These are phyloP conservation scores for Rhizophora apiculata DNA, from an alignment of 345 rosid species.

Conservation along the genomic window DNA sequence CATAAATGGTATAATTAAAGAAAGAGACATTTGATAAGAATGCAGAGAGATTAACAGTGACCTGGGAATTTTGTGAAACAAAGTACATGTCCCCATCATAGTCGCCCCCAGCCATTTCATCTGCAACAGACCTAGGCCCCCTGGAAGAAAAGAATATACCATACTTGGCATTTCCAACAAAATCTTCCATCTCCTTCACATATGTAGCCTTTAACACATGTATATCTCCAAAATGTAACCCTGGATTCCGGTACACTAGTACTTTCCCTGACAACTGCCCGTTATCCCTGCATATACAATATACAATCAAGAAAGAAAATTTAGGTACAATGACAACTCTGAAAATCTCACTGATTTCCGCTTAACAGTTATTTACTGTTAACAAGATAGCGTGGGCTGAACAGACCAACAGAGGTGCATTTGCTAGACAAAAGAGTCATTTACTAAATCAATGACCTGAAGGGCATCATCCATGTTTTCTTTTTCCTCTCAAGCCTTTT, in stretches of 20 bases:
- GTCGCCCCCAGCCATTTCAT: slow-evolving; percentile 81
- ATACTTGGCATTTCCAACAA: slow-evolving; percentile 68
- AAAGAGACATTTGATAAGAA: neutral
- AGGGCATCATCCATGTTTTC: too few species aligned
- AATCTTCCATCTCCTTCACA: slow-evolving; percentile 47
- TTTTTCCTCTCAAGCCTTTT: too few species aligned
- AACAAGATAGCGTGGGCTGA: too few species aligned
- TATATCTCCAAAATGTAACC: slow-evolving; percentile 81
- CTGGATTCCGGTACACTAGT: slow-evolving; percentile 76
- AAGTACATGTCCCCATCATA: slow-evolving; percentile 78
- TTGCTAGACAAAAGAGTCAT: too few species aligned
- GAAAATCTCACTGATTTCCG: too few species aligned
- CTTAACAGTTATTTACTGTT: too few species aligned
- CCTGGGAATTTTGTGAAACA: slow-evolving; percentile 72
- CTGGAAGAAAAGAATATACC: slow-evolving; percentile 64
- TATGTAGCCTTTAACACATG: slow-evolving; percentile 62
- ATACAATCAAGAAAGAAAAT: neutral
- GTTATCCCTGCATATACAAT: slow-evolving; percentile 38
- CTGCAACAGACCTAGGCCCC: slow-evolving; percentile 73
- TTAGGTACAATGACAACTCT: neutral
- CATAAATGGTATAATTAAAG: too few species aligned
- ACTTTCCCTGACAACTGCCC: slow-evolving; percentile 80
- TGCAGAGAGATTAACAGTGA: slow-evolving; percentile 21
- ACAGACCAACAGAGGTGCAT: too few species aligned
- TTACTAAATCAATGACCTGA: too few species aligned